phyloP scores from a whole-genome alignment of 495 filamentous ascomycete genomes.

The Talaromyces trachyspermus region DNA sequence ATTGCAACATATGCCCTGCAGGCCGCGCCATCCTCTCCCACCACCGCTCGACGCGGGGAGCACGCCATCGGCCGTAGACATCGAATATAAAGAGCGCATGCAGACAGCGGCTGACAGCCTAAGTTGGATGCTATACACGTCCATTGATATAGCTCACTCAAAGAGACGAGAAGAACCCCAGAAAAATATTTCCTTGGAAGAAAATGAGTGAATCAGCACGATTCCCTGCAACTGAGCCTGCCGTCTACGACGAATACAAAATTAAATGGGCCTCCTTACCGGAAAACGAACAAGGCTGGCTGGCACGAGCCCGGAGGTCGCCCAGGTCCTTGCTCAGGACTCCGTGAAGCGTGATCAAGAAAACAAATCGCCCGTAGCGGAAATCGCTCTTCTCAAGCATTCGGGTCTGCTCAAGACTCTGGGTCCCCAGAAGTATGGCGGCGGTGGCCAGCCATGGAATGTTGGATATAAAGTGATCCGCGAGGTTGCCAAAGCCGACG shows the following conservation, averaged over 20 bases:
- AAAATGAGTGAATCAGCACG: conserved; percentile 3
- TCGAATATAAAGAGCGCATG: not conserved
- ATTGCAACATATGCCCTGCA: too few relatives aligned
- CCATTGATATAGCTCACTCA: not conserved
- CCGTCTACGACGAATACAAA: conserved; percentile 41
- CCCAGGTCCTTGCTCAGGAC: conserved; percentile 44
- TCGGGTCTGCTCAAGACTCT: conserved; percentile 49
- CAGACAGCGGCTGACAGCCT: not conserved
- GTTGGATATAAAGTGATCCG: conserved; percentile 49
- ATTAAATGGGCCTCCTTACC: conserved; percentile 41
- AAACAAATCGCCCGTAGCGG: conserved; percentile 48
- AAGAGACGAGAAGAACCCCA: not conserved
- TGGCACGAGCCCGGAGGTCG: conserved; percentile 44
- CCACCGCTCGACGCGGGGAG: too few relatives aligned
- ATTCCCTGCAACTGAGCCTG: conserved; percentile 39
- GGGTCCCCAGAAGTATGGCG: conserved; percentile 47
- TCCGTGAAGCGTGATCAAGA: conserved; percentile 46
- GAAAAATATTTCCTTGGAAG: not conserved
- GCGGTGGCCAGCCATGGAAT: conserved; percentile 50
- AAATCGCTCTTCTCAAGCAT: conserved; percentile 49
- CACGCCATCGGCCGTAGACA: not conserved
- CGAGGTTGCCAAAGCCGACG: conserved; percentile 52
- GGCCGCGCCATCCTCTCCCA: too few relatives aligned
- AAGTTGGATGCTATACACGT: not conserved
- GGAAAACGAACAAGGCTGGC: conserved; percentile 36